Base-by-base conservation (phyloP, 2,329 filamentous ascomycete species). In the Pseudovirgaria hyperparasitica region DNA sequence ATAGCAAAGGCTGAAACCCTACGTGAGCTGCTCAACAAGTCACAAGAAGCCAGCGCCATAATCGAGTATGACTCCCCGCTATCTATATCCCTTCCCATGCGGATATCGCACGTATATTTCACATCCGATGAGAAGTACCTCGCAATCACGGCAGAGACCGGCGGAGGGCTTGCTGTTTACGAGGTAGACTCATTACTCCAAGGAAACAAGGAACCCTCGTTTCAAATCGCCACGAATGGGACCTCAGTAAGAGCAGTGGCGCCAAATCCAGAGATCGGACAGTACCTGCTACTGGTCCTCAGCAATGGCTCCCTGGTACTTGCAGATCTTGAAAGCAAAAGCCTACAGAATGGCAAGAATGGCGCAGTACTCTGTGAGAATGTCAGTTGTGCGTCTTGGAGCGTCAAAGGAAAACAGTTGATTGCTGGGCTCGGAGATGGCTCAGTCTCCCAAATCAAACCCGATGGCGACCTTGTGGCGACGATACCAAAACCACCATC, bases 351-450 rank as follows among this genome's bases (percentile, higher is more conserved):
- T 37, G 82, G 81, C 1, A 39, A 35, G 18, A 9, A 30, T 4
- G 35, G 33, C 9, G 67, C 61, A 43, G 59, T 76, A 1, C 61
- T 92, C 36, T 82, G 76, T 43, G 63, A 69, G 16, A 76, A 79
- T 25, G 86, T 92, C 16, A 85, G 76, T 47, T 90, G 80, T 43
- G 69, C 82, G 5, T 77, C 81, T 30, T 98, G 92, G 90, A 98
- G 90, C 52, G 78, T 73, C 34, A 82, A 77, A 48, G 90, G 90
- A 24, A 98, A 93, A 51, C 87, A 96, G 49, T 63, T 98, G 22
- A 76, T 92, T 23, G 86, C 82, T 39, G 90, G 92, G 10, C 63
- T 90, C 40, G 74, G 66, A 5, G 73, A 94, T 54, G 90, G 90
- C 31, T 76, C 74, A 9, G 75, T 79, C 27, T 69, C 70, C 30